Evolutionary conservation across 2,329 filamentous ascomycete species (phyloP).

Genomic region (Sporothrix pallida): DNA sequence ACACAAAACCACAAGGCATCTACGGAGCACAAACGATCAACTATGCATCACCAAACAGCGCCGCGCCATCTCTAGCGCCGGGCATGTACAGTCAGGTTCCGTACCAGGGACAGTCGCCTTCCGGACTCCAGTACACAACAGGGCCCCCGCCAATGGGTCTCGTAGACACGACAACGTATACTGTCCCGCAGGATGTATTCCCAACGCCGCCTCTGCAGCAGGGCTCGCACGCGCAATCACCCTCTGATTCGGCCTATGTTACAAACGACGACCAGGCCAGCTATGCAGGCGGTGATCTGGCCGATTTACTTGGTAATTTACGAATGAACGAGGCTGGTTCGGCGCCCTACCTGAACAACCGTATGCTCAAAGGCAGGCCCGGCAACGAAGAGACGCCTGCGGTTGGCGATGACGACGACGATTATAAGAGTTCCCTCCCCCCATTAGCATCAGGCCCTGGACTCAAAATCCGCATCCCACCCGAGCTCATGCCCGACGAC

Average conservation of each 20-base stretch:
- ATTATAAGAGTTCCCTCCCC: conserved; percentile 74
- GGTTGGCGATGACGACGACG: conserved; percentile 71
- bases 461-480: conserved; percentile 83
- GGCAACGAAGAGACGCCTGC: conserved; percentile 63
- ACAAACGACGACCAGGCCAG: conserved; percentile 54
- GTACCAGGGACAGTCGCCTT: conserved; percentile 57
- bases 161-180: conserved; percentile 57
- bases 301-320: conserved; percentile 81
- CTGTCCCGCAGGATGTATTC: conserved; percentile 55
- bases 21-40: conserved; percentile 55
- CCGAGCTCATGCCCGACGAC: conserved; percentile 89
- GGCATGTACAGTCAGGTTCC: conserved; percentile 54
- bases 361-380: conserved; percentile 47
- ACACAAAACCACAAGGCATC: conserved; percentile 49
- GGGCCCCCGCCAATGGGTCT: conserved; percentile 56
- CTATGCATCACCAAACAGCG: conserved; percentile 49
- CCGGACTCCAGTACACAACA: conserved; percentile 60
- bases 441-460: conserved; percentile 71
- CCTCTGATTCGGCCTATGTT: conserved; percentile 58
- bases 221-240: conserved; percentile 49
- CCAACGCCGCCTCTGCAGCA: conserved; percentile 59
- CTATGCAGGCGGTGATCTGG: conserved; percentile 73
- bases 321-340: conserved; percentile 87
- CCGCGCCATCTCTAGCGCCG: conserved; percentile 43
- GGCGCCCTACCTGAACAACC: conserved; percentile 81